Evolutionary conservation across 495 filamentous ascomycete species (phyloP).

Genomic region (Penicillium mononematosum): DNA sequence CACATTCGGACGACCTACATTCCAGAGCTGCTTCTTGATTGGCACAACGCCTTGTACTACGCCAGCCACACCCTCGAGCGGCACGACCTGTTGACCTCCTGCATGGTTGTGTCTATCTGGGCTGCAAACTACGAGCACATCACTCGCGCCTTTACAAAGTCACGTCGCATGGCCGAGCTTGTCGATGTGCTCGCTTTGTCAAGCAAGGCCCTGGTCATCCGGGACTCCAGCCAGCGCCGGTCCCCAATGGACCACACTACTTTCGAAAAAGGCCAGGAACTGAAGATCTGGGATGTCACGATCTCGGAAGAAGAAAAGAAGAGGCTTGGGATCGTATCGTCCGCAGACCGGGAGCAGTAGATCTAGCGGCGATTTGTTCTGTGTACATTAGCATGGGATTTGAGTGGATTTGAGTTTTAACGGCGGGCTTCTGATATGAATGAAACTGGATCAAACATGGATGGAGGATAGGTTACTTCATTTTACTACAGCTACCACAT

Average conservation of each 20-base stretch:
- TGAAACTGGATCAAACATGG: constrained; percentile 12
- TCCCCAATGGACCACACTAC: constrained; percentile 32
- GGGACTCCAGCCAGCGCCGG: constrained; percentile 34
- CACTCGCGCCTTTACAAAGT: constrained; percentile 60
- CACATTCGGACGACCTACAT: constrained; percentile 70
- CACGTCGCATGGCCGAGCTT: constrained; percentile 73
- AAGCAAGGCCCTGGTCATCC: constrained; percentile 66
- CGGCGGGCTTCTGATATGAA: constrained; percentile 7
- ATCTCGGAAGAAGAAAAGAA: constrained; percentile 31
- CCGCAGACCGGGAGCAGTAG: constrained; percentile 6
- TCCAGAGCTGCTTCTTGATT: constrained; percentile 79
- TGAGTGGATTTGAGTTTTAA: constrained; percentile 1
- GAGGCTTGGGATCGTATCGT: background rate
- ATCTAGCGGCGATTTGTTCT: constrained; percentile 15
- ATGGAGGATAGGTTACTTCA: constrained; percentile 1
- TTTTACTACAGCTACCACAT: background rate
- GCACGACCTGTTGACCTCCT: constrained; percentile 63
- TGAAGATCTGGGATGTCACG: constrained; percentile 50
- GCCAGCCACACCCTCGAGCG: constrained; percentile 59
- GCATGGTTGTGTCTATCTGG: constrained; percentile 72
- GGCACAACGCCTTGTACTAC: constrained; percentile 69
- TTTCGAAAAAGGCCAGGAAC: constrained; percentile 38
- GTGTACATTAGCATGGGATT: constrained; percentile 28
- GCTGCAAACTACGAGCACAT: constrained; percentile 65
- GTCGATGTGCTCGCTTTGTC: constrained; percentile 69